Evolutionary conservation across 345 rosid species (phyloP), one percentile per base, ranked within the genome.

Genomic region (Reutealis trisperma): DNA sequence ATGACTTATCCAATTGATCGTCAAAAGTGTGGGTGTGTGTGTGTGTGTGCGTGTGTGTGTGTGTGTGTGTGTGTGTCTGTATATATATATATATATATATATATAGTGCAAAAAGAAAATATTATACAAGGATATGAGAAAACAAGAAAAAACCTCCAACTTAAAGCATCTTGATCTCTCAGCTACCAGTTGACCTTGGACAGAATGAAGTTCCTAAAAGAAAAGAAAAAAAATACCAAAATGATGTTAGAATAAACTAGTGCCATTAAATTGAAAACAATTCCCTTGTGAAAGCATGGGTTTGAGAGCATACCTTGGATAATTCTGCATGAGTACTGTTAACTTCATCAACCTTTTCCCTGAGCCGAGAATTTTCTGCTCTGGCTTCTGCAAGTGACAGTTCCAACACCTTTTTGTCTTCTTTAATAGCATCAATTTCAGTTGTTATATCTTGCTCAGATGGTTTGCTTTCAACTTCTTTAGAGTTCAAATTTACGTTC

Each of bases 141-240:
- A 60, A 13, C 37, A 69, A n/a, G 32, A 51, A 66, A 16, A 63
- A 77, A 96, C 99, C 99, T 96, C 99, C 71, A 93, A 88, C 83
- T 93, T 96, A 72, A 91, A 92, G 93, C 97, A 96, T 92, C 99
- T 90, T 83, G 98, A 96, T 84, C 97, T 91, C 88, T 96, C 99
- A 4, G 97, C 84, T 63, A 82, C 83, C 68, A 92, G 90, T 84
- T 93, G 98, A 82, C 97, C 93, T 82, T 90, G 94, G 72, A 96
- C 96, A 27, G 98, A 96, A 44, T 87, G 89, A 68, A 93, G 92
- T 87, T 96, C 98, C 99, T 96, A 85, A 63, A 80, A 73, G 47
- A 61, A 68, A 71, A n/a, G n/a, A n/a, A 32, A n/a, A 52, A 37
- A 58, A 57, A 18, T 12, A 24, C 27, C 22, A 22, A 41, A 47